Evolutionary conservation across 176 grass and related monocot species (phyloP).

Genomic region (Triticum aestivum): IWGSC_CS_RefSeq_v2.1 NC_057814.1:155740685-155741184

Average conservation of each 20-base stretch:
- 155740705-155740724: neutral
- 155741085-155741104: neutral
- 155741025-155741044: neutral
- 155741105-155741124: neutral
- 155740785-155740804: neutral
- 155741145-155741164: neutral
- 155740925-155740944: conserved; percentile 11
- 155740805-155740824: conserved; percentile 6
- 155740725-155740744: neutral
- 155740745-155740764: neutral
- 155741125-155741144: neutral
- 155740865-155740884: neutral
- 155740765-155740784: neutral
- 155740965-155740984: neutral
- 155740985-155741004: neutral
- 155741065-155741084: neutral
- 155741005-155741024: neutral
- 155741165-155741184: neutral
- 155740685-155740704: neutral
- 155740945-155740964: neutral
- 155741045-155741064: neutral
- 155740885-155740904: neutral
- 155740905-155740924: conserved; percentile 4
- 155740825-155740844: neutral
- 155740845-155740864: neutral